Evolutionary conservation across 192 early-diverging fungal species (phyloP).

Genomic region (Coemansia sp.): DNA sequence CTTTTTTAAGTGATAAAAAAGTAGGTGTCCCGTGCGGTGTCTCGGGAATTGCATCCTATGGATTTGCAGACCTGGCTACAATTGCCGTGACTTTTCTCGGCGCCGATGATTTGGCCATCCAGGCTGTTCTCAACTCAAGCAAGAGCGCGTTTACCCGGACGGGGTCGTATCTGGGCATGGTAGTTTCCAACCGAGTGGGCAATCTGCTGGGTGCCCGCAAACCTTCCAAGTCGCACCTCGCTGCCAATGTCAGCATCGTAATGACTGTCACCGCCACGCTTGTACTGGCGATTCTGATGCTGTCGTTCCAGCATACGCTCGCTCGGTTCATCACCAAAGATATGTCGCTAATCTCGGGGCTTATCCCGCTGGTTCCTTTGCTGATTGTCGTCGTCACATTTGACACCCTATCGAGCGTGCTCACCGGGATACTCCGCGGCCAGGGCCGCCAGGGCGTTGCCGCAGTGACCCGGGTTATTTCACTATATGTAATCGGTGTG

Average conservation of each 20-base stretch:
- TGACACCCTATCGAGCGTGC: constrained; percentile 61
- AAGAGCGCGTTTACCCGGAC: constrained; percentile 69
- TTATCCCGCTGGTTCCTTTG: constrained; percentile 33
- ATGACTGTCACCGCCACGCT: constrained; percentile 47
- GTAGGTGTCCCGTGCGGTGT: constrained; percentile 45
- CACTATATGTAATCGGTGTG: constrained; percentile 53
- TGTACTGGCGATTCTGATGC: constrained; percentile 52
- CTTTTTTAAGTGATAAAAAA: neutral
- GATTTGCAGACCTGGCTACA: constrained; percentile 67
- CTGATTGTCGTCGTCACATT: constrained; percentile 36
- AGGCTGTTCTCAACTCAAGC: constrained; percentile 77
- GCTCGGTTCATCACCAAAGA: constrained; percentile 56
- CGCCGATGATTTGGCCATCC: constrained; percentile 72
- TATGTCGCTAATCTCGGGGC: constrained; percentile 8
- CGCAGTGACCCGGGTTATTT: constrained; percentile 47
- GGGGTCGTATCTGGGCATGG: constrained; percentile 72
- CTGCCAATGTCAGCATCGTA: constrained; percentile 49
- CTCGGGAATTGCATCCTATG: constrained; percentile 48
- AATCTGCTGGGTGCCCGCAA: constrained; percentile 66
- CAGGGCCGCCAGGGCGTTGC: constrained; percentile 56
- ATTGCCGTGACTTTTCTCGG: constrained; percentile 79
- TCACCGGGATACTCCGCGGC: constrained; percentile 58
- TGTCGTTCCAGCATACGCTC: constrained; percentile 53
- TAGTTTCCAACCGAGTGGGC: constrained; percentile 78
- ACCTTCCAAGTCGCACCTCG: constrained; percentile 22